These are phyloP conservation scores for Xylaria sp. DNA, from an alignment of 2,329 filamentous ascomycete species.

Conservation along the genomic window DNA sequence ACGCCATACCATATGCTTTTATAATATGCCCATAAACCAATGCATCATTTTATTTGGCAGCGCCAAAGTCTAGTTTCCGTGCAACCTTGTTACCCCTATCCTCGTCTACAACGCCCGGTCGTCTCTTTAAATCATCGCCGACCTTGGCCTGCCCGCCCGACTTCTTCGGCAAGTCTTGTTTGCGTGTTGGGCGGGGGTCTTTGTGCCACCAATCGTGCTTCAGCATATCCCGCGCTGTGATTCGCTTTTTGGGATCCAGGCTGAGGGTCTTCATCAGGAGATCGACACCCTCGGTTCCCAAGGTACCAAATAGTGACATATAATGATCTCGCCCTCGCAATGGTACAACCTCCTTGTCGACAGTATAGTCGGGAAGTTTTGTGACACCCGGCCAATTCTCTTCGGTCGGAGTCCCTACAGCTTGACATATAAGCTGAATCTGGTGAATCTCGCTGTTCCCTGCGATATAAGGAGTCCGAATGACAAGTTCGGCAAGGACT, in stretches of 20 bases:
- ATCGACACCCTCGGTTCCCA: slow-evolving; percentile 86
- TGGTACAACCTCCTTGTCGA: slow-evolving; percentile 68
- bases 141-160: slow-evolving; percentile 77
- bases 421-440: slow-evolving; percentile 83
- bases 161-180: slow-evolving; percentile 84
- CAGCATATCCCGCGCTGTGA: slow-evolving; percentile 80
- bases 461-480: slow-evolving; percentile 84
- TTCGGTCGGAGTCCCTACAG: slow-evolving; percentile 90
- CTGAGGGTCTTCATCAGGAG: slow-evolving; percentile 85
- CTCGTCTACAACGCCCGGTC: slow-evolving; percentile 77
- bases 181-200: slow-evolving; percentile 84
- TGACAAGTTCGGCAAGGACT: slow-evolving; percentile 90
- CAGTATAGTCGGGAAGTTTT: slow-evolving; percentile 82
- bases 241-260: slow-evolving; percentile 86
- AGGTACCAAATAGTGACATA: slow-evolving; percentile 79
- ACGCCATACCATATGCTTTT: slow-evolving; percentile 39
- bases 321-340: slow-evolving; percentile 78
- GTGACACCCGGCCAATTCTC: slow-evolving; percentile 95
- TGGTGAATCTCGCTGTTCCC: slow-evolving; percentile 89
- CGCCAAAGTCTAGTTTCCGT: slow-evolving; percentile 82
- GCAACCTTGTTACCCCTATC: slow-evolving; percentile 80
- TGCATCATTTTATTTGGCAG: slow-evolving; percentile 51
- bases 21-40: slow-evolving; percentile 3
- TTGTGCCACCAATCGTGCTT: slow-evolving; percentile 87
- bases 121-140: slow-evolving; percentile 83